These are phyloP conservation scores for Dendrobium nobile DNA, from an alignment of 106 monocot genomes.

Conservation along the genomic window DNA sequence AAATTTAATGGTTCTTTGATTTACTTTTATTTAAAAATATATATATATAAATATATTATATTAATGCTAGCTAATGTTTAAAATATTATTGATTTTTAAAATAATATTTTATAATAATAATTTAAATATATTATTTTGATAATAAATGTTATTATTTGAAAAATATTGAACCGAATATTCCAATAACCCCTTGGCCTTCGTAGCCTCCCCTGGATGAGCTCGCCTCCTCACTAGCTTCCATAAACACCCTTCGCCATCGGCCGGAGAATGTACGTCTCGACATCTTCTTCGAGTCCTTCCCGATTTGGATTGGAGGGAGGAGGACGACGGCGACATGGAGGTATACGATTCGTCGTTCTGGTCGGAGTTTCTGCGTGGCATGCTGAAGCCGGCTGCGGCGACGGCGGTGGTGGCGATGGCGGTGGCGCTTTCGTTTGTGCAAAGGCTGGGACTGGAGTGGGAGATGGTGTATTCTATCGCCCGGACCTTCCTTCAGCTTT, in stretches of 20 bases:
- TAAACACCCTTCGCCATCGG: not conserved
- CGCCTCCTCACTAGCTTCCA: not conserved
- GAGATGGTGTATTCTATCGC: constrained; percentile 75
- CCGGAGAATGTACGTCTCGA: not conserved
- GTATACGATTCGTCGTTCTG: constrained; percentile 33
- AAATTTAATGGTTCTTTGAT: too few relatives aligned
- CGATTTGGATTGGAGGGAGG: not conserved
- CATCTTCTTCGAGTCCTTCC: not conserved
- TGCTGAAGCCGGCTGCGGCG: constrained; percentile 84
- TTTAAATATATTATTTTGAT: too few relatives aligned
- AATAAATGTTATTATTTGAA: too few relatives aligned
- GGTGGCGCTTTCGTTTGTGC: constrained; percentile 49
- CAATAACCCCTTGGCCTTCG: too few relatives aligned
- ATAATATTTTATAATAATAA: too few relatives aligned
- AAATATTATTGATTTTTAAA: too few relatives aligned
- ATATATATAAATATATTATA: too few relatives aligned
- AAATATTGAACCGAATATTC: too few relatives aligned
- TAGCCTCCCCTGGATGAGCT: not conserved
- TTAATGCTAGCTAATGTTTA: too few relatives aligned
- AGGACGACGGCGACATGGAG: constrained; percentile 15
- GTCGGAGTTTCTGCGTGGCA: constrained; percentile 57
- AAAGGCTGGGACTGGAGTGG: constrained; percentile 65
- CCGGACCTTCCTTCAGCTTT: constrained; percentile 83
- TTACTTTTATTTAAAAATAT: too few relatives aligned
- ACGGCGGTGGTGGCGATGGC: constrained; percentile 68